These are phyloP conservation scores for Teunomyces stri DNA, from an alignment of 805 yeast species.

Conservation along the genomic window DNA sequence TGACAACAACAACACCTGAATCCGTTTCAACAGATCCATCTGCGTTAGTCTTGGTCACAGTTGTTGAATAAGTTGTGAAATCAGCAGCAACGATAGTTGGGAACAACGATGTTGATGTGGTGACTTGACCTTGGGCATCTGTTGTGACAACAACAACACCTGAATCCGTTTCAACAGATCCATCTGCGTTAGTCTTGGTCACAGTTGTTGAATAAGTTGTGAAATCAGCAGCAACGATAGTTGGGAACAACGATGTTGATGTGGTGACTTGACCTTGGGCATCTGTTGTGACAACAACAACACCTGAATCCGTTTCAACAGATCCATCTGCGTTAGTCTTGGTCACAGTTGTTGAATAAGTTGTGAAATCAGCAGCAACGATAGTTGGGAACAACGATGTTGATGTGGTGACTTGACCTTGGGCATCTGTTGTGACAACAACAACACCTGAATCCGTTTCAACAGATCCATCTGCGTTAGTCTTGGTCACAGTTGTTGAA, in stretches of 20 bases:
- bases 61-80: constrained; percentile 2
- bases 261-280: too few relatives aligned
- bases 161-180: constrained; percentile 14
- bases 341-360: constrained; percentile 5
- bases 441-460: constrained; percentile 5
- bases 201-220: constrained; percentile 18
- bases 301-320: not conserved
- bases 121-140: constrained; percentile 13
- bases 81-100: not conserved
- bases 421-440: not conserved
- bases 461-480: constrained; percentile 4
- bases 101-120: constrained; percentile 11
- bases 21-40: constrained; percentile 3
- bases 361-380: not conserved
- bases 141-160: constrained; percentile 18
- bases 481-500: constrained; percentile 2
- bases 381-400: not conserved
- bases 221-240: not conserved
- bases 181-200: constrained; percentile 13
- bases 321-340: constrained; percentile 4
- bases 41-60: not conserved
- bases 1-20: constrained; percentile 5
- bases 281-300: too few relatives aligned
- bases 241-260: too few relatives aligned
- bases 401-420: not conserved